Evolutionary conservation across 2,329 filamentous ascomycete species (phyloP), one percentile per base, ranked within the genome.

Genomic region (Zelopaecilomyces penicillatus): DNA sequence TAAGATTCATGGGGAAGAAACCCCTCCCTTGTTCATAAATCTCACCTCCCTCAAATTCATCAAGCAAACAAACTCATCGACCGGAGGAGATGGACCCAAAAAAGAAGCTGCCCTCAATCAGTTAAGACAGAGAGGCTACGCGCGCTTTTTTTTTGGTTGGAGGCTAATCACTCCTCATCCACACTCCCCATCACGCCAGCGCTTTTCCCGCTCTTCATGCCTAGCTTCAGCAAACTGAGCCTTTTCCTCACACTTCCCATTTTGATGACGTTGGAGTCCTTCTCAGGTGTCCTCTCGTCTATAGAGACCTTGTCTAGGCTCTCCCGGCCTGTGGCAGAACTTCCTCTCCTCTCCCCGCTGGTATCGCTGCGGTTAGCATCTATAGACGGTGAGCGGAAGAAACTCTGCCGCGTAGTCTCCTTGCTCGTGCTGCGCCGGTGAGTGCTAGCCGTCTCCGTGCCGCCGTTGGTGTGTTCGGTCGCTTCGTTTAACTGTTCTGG

Each of bases 191-290:
- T 78, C 48, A 66, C 57, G 29, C 63, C 70, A 49, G 63, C 70
- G 40, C 63, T 67, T 61, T 79, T 82, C 58, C 75, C 80, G 38
- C 69, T 69, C 67, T 85, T 87, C 61, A 81, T 83, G 30, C 84
- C 82, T 41, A 89, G 73, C 61, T 84, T 86, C 57, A 94, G 70
- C 56, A 89, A 70, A 61, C 86, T 93, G 52, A 94, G 71, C 57
- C 88, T 70, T 68, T 88, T 91, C 65, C 83, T 80, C 52, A 94
- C 77, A 46, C 81, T 84, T 32, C 76, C 78, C 42, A 76, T 76
- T 57, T 73, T 73, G 45, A 64, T 60, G 33, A 68, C 37, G 0
- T 41, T 40, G 33, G 64, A 70, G 37, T 57, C 60, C 30, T 58
- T 54, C 1, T 45, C 43, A 26, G 55, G 43, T 38, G 59, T 54